Evolutionary conservation across 805 yeast species (phyloP).

Genomic region (Scheffersomyces amazonensis): DNA sequence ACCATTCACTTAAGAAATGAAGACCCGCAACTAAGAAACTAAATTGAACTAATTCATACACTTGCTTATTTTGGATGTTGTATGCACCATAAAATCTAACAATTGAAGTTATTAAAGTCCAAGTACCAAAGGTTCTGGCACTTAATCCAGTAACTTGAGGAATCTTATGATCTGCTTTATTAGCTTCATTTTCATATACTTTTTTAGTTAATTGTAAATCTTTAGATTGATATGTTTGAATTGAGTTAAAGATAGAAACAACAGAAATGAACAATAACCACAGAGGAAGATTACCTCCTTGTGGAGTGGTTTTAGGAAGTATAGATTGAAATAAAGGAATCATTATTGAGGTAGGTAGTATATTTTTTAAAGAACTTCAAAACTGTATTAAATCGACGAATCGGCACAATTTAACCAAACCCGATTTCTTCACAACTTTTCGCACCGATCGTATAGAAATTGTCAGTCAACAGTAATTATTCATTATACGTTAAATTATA

Average conservation of each 20-base stretch:
- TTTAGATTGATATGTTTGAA: constrained; percentile 71
- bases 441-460: no score
- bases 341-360: no score
- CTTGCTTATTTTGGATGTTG: constrained; percentile 61
- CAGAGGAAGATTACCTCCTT: constrained; percentile 32
- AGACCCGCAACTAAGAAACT: constrained; percentile 78
- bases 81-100: constrained; percentile 88
- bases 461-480: no score
- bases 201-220: constrained; percentile 72
- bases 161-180: constrained; percentile 17
- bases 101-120: constrained; percentile 87
- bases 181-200: constrained; percentile 62
- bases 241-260: constrained; percentile 89
- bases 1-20: constrained; percentile 85
- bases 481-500: no score
- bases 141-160: constrained; percentile 51
- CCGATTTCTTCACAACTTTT: no score
- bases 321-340: constrained; percentile 12
- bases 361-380: no score
- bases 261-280: constrained; percentile 59
- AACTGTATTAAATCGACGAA: no score
- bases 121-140: constrained; percentile 97
- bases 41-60: constrained; percentile 75
- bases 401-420: no score
- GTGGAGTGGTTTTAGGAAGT: constrained; percentile 14